Conservation (phyloP, 768 basidiomycete species). For the Tylopilus balloui region DNA sequence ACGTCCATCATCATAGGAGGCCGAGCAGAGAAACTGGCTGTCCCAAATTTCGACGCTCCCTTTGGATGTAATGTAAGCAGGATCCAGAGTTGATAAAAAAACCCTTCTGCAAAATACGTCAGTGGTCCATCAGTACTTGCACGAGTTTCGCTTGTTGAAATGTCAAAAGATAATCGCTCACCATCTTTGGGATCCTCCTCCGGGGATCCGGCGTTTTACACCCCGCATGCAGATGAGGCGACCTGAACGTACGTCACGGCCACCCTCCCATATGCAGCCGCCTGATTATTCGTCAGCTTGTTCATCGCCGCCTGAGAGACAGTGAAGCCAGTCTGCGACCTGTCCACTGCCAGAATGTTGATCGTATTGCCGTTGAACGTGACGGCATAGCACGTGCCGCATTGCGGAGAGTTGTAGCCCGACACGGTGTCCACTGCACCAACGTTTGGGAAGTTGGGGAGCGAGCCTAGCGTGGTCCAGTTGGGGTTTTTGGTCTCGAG, state of each 20-base stretch:
- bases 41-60: background rate
- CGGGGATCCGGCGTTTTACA: background rate
- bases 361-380: slow-evolving; percentile 34
- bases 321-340: slow-evolving; percentile 40
- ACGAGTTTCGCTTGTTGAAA: background rate
- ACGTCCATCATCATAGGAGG: background rate
- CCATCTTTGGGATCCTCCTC: slow-evolving; percentile 2
- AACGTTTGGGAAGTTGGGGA: slow-evolving; percentile 36
- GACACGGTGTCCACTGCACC: slow-evolving; percentile 28
- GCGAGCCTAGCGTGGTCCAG: slow-evolving; percentile 35
- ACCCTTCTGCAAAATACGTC: slow-evolving; percentile 6
- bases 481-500: slow-evolving; percentile 25
- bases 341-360: slow-evolving; percentile 54
- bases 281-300: slow-evolving; percentile 14
- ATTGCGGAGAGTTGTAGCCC: slow-evolving; percentile 22
- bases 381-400: slow-evolving; percentile 31
- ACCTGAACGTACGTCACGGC: slow-evolving; percentile 9
- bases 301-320: slow-evolving; percentile 28
- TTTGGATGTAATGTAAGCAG: background rate
- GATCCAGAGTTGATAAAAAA: background rate
- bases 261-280: slow-evolving; percentile 16
- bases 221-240: background rate
- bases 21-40: background rate
- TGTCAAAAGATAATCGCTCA: slow-evolving; percentile 1
- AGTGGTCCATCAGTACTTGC: slow-evolving; percentile 3